Evolutionary conservation across 305 asterid genomes (phyloP).

Genomic region (Fraxinus latifolia): DNA sequence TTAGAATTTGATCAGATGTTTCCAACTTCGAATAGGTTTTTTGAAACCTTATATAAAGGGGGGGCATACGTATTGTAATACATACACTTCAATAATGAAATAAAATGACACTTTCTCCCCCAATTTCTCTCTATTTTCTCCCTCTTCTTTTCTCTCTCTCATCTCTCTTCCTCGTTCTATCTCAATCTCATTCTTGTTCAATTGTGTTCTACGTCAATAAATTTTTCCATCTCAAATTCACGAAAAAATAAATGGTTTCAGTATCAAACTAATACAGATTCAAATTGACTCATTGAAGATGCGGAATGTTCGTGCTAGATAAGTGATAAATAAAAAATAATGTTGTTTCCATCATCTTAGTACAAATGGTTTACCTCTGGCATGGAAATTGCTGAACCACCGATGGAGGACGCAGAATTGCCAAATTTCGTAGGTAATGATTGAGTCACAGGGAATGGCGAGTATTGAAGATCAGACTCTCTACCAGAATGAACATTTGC

Average conservation of each 20-base stretch:
- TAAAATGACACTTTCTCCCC: not conserved
- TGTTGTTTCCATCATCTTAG: not conserved
- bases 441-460: slow-evolving; percentile 55
- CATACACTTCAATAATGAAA: not conserved
- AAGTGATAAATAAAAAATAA: not conserved
- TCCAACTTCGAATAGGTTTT: not conserved
- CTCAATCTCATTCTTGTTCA: not conserved
- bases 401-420: slow-evolving; percentile 47
- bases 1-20: not conserved
- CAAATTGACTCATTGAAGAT: not conserved
- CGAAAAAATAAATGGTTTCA: not conserved
- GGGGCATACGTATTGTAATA: not conserved
- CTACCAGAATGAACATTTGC: slow-evolving; percentile 48
- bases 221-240: not conserved
- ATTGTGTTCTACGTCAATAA: not conserved
- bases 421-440: slow-evolving; percentile 62
- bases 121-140: not conserved
- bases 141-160: not conserved
- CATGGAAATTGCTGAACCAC: slow-evolving; percentile 58
- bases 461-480: slow-evolving; percentile 70
- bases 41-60: not conserved
- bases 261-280: not conserved
- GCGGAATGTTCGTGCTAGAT: not conserved
- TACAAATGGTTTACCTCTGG: slow-evolving; percentile 52
- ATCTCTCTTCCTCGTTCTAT: not conserved